Evolutionary conservation across 2,329 filamentous ascomycete species (phyloP).

Genomic region (Aspergillus oerlinghausenensis): DNA sequence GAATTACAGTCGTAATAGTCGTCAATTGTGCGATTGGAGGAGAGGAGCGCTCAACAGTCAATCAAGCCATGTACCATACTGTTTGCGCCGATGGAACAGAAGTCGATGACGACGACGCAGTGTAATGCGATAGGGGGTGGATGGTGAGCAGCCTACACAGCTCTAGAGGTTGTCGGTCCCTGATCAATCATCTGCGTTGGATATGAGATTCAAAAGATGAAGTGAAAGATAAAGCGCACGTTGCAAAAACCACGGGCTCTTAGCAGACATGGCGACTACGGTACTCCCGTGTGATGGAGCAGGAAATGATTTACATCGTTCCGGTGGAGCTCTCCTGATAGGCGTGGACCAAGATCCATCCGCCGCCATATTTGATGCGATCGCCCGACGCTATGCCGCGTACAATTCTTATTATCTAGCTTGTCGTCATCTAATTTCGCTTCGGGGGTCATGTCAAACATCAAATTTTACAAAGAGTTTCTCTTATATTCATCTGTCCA

Average conservation of each 20-base stretch:
- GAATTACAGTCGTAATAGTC: background rate
- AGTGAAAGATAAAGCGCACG: conserved; percentile 1
- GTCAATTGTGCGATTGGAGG: background rate
- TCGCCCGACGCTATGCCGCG: background rate
- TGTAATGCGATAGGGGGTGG: background rate
- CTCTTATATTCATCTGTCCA: background rate
- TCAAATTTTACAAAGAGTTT: background rate
- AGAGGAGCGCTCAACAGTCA: conserved; percentile 1
- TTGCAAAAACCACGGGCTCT: conserved; percentile 8
- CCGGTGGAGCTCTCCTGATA: conserved; percentile 3
- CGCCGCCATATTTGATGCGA: background rate
- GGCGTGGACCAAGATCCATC: background rate
- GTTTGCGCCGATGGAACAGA: background rate
- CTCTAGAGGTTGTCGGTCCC: background rate
- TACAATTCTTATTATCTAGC: background rate
- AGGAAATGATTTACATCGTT: conserved; percentile 10
- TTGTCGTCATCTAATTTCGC: background rate
- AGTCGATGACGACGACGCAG: conserved; percentile 10
- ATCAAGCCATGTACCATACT: conserved; percentile 9
- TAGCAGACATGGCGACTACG: background rate
- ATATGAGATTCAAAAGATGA: background rate
- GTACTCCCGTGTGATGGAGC: background rate
- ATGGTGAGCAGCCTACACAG: background rate
- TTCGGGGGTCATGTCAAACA: background rate
- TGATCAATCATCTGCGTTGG: background rate